Conservation (phyloP, 2,329 filamentous ascomycete species). For the Diaporthe helianthi region DNA sequence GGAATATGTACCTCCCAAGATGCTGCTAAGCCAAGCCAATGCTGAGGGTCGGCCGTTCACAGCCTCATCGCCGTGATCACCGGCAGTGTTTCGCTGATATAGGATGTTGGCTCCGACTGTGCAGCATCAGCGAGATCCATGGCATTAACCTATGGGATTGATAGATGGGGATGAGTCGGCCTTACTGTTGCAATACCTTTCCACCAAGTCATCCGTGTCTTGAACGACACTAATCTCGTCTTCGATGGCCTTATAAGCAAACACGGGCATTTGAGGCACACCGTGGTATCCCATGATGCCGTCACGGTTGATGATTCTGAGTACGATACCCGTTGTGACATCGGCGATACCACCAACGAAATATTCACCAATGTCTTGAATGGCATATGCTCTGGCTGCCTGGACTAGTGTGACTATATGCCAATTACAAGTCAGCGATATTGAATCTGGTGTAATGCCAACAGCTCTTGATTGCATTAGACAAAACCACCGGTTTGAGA, state of each 20-base stretch:
- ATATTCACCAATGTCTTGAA: slow-evolving; percentile 41
- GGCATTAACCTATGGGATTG: neutral
- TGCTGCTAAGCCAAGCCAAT: slow-evolving; percentile 18
- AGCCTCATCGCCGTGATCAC: slow-evolving; percentile 47
- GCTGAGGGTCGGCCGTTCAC: slow-evolving; percentile 28
- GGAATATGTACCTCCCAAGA: slow-evolving; percentile 25
- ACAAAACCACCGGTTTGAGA: neutral
- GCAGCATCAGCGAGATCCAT: neutral
- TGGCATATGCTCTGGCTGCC: slow-evolving; percentile 34
- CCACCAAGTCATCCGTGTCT: slow-evolving; percentile 52
- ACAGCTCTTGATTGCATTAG: neutral
- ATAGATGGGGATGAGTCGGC: no score
- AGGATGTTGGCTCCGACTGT: slow-evolving; percentile 47
- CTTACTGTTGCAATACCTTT: slow-evolving; percentile 47
- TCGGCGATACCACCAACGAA: slow-evolving; percentile 39
- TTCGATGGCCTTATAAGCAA: slow-evolving; percentile 56
- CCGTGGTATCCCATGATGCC: slow-evolving; percentile 45
- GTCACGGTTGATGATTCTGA: slow-evolving; percentile 40
- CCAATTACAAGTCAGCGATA: neutral
- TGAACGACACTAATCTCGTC: slow-evolving; percentile 53
- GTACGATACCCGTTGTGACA: slow-evolving; percentile 38
- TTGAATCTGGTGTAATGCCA: no score
- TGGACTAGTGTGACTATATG: slow-evolving; percentile 30
- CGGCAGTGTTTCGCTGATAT: slow-evolving; percentile 53
- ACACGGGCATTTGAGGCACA: slow-evolving; percentile 54